A percentile compares a stretch with the other conserved stretches of the same genome.
phyloP scores from a whole-genome alignment of 2,329 filamentous ascomycete genomes.

The Fusarium subglutinans region DNA sequence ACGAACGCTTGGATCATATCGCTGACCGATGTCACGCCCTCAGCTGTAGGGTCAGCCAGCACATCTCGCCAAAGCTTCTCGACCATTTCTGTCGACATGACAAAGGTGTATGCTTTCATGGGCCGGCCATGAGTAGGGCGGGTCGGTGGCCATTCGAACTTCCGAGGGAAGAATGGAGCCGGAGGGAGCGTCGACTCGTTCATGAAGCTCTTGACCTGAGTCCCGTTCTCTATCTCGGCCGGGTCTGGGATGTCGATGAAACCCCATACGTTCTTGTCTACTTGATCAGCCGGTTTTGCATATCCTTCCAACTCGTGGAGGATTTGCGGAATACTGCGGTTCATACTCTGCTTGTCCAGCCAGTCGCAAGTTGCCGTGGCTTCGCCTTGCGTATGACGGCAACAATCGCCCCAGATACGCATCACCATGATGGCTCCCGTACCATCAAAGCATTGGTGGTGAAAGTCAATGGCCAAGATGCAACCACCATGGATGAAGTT shows the following conservation, averaged over 20 bases:
- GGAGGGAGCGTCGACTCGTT: background rate
- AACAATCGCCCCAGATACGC: background rate
- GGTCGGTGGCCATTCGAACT: background rate
- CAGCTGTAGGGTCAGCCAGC: background rate
- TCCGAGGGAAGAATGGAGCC: background rate
- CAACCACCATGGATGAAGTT: background rate
- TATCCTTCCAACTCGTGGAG: background rate
- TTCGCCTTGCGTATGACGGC: background rate
- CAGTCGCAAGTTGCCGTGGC: background rate
- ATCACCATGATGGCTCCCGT: background rate
- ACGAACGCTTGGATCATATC: background rate
- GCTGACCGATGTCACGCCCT: background rate
- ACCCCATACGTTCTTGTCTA: background rate
- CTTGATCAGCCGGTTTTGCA: background rate
- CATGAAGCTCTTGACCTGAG: accelerated
- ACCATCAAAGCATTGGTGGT: background rate
- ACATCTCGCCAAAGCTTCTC: background rate
- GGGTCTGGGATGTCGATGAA: background rate
- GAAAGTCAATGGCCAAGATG: background rate
- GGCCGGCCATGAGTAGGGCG: background rate
- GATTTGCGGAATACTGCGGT: background rate
- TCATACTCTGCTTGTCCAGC: background rate
- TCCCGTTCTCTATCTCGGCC: background rate
- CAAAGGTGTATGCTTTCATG: background rate
- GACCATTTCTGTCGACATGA: background rate